Evolutionary conservation across 306 rosid genomes (phyloP), one percentile per base, ranked within the genome.

Genomic region (Coriaria nepalensis): DNA sequence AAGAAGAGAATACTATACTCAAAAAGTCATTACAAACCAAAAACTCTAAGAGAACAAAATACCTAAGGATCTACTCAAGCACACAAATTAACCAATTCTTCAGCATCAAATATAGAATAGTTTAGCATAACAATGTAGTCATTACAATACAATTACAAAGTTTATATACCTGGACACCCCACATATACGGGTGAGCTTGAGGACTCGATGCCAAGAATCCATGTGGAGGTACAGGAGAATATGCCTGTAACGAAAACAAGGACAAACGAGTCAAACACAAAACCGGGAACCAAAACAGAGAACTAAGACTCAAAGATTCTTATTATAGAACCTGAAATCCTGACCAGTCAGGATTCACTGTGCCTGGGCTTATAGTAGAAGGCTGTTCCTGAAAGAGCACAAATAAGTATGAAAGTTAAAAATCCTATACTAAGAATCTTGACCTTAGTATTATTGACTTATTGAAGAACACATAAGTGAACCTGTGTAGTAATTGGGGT

Each of bases 121-220:
- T 20, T 20, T 20, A 20, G 29, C 29, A 1, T 20, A 20, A 20
- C 29, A 20, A 20, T 20, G 29, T 20, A 20, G 29, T 20, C 32
- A 37, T 7, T 37, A 33, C 54, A 37, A 47, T 43, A 13, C n/a
- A 13, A 36, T 33, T 13, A 11, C 40, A 32, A 34, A 33, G 40
- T 2, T 6, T 5, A 55, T 38, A 56, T 70, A 88, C 98, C 92
- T 90, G 98, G 60, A 90, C 95, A 29, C 98, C 98, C 98, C 98
- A 84, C 95, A 90, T 78, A 70, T 90, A 90, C 39, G 98, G 94
- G 69, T 79, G 95, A 50, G 87, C 87, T 56, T 90, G 98, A 49
- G 93, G 98, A 61, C 81, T 85, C 51, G 95, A 81, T 33, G 98
- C 92, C 84, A 90, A 13, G 67, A 61, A 90, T 44, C 95, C 95